phyloP scores from a whole-genome alignment of 805 yeast genomes.

The Nakazawaea populi region DNA sequence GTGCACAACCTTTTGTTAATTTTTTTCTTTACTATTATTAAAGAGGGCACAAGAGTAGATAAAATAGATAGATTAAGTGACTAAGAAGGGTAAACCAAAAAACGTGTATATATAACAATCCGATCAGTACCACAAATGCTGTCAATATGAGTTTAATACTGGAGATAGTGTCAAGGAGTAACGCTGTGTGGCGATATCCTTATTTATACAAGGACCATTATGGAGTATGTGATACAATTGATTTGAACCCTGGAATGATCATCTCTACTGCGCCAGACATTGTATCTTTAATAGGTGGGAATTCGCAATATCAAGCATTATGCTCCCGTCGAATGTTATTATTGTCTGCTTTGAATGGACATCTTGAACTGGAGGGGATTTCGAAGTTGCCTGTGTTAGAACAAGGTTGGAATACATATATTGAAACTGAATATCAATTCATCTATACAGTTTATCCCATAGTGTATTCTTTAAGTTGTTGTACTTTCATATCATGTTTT shows the following conservation, averaged over 20 bases:
- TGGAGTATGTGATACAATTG: background rate
- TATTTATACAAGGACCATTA: background rate
- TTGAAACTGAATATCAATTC: conserved; percentile 29
- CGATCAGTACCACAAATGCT: background rate
- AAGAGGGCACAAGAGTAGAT: no score
- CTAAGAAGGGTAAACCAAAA: no score
- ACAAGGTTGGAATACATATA: conserved; percentile 43
- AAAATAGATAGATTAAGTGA: no score
- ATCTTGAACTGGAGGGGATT: conserved; percentile 20
- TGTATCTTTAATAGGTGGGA: background rate
- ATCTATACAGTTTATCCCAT: conserved; percentile 55
- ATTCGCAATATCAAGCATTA: background rate
- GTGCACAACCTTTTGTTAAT: no score
- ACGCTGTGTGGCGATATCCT: conserved; percentile 11
- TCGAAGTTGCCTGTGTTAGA: conserved; percentile 35
- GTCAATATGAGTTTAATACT: background rate
- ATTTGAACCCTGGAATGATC: conserved; percentile 1
- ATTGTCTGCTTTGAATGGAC: background rate
- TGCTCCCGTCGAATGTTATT: background rate
- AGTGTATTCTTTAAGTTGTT: conserved; percentile 54
- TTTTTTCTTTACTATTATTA: no score
- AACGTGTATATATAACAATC: background rate
- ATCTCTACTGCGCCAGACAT: conserved; percentile 5
- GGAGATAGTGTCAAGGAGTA: background rate
- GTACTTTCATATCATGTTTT: conserved; percentile 59